phyloP scores from a whole-genome alignment of 1,284 basidiomycete genomes.

The Veloboletus limbatus region DNA sequence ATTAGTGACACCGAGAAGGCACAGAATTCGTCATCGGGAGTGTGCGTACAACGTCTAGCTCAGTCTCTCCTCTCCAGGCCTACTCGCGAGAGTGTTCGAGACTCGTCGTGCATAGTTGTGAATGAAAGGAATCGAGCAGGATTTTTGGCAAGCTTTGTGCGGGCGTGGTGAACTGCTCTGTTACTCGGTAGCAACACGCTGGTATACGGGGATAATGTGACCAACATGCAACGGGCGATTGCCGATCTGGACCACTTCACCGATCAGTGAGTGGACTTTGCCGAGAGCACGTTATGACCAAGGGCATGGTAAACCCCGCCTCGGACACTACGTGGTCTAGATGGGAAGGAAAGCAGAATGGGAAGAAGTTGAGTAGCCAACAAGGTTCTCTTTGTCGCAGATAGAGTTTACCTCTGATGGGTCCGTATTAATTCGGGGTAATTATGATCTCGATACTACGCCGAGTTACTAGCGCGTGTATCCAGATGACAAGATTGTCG shows the following conservation, averaged over 20 bases:
- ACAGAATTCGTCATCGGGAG: too few relatives aligned
- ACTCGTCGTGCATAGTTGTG: background rate
- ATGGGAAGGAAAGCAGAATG: background rate
- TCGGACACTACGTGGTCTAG: background rate
- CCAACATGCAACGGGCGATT: background rate
- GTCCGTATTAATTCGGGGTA: too few relatives aligned
- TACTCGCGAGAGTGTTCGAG: too few relatives aligned
- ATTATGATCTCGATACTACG: too few relatives aligned
- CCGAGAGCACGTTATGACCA: background rate
- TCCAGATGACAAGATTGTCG: too few relatives aligned
- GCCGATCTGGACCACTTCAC: background rate
- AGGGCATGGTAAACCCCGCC: background rate
- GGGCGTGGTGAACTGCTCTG: background rate
- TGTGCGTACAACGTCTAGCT: background rate
- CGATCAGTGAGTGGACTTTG: background rate
- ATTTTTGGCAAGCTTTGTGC: constrained; percentile 2
- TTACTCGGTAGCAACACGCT: background rate
- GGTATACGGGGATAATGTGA: background rate
- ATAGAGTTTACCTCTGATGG: too few relatives aligned
- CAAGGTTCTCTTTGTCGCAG: too few relatives aligned
- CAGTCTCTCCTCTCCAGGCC: background rate
- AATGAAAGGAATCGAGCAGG: background rate
- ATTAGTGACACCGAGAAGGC: too few relatives aligned
- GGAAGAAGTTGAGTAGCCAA: background rate
- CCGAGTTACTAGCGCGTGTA: too few relatives aligned